phyloP scores from a whole-genome alignment of 106 monocot genomes.

The Phalaenopsis equestris region DNA sequence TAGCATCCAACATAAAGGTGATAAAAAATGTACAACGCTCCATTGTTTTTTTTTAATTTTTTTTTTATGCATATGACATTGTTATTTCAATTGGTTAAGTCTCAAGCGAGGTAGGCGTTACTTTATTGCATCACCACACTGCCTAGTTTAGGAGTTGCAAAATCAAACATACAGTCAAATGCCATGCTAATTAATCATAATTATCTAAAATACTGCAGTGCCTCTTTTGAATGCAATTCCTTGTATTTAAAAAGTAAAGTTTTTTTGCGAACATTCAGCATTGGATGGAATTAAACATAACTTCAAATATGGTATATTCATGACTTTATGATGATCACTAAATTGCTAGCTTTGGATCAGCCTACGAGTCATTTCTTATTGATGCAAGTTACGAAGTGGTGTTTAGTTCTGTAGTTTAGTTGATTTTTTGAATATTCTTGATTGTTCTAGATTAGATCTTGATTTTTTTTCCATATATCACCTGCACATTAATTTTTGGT shows the following conservation, averaged over 20 bases:
- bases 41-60: background rate
- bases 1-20: background rate
- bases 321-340: background rate
- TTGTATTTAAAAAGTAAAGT: background rate
- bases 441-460: background rate
- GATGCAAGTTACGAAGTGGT: background rate
- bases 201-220: background rate
- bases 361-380: background rate
- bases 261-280: background rate
- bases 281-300: background rate
- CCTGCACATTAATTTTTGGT: background rate
- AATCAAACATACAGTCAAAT: background rate
- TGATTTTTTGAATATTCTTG: background rate
- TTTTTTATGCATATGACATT: background rate
- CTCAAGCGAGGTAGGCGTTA: background rate
- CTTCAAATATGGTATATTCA: background rate
- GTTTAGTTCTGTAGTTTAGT: background rate
- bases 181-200: background rate
- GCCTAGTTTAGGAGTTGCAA: background rate
- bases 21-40: background rate
- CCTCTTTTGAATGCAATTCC: background rate
- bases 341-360: background rate
- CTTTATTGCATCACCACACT: background rate
- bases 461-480: background rate
- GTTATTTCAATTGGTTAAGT: background rate